Base-by-base conservation (phyloP, 495 filamentous ascomycete genomes). In the Penicillium coprophilum region DNA sequence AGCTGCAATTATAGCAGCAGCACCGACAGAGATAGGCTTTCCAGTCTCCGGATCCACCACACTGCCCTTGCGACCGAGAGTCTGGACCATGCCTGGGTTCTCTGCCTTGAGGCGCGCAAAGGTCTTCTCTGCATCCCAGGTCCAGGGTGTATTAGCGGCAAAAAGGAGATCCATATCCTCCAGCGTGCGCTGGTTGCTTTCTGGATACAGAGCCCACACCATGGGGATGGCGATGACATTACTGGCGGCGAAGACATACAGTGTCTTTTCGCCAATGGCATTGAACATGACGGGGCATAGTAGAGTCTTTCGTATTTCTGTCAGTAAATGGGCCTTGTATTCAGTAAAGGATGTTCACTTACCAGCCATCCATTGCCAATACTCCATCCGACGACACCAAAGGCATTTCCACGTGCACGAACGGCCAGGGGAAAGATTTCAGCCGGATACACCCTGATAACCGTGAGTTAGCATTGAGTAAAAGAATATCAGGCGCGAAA, bases 81-180 rank as follows among this genome's bases (percentile, higher is more conserved):
- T 62, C 56, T 76, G 69, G 24, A 80, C 64, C 58, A 76, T 72
- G 3, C 78, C 76, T 5, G 79, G 77, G 28, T 80, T 81, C 68
- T 82, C 77, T 6, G 75, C 79, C 66, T 81, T 81, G 46, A 83
- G 71, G 5, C 71, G 69, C 7, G 74, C 71, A 62, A 82, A 83
- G 31, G 71, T 84, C 61, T 73, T 78, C 71, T 87, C 85, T 8
- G 84, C 85, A 55, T 86, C 84, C 84, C 85, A 85, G 13, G 78
- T 76, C 80, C 81, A 87, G 6, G 79, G 79, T 1, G 75, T 82
- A 11, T 80, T 70, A 2, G 80, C 72, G 0, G 85, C 86, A 49
- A 88, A 88, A 9, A 88, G 64, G 6, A 88, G 71, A 58, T 88
- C 82, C 77, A 88, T 88, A 54, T 87, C 85, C 57, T 89, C 86